Percentiles rank a stretch among this genome's conserved stretches.
phyloP scores from a whole-genome alignment of 2,329 filamentous ascomycete species.

The Metarhizium album region DNA sequence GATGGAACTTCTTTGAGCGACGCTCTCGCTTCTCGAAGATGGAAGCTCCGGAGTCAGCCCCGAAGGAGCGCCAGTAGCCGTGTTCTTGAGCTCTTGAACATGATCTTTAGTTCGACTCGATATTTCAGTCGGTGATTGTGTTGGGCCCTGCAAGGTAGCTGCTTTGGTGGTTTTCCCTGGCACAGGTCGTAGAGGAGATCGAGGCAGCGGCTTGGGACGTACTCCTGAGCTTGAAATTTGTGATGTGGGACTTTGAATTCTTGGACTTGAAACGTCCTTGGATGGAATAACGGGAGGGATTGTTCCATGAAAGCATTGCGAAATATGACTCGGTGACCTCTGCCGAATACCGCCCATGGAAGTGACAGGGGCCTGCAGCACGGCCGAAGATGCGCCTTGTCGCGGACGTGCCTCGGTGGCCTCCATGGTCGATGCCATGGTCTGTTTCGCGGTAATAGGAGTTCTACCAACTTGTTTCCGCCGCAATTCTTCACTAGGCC shows the following conservation, averaged over 20 bases:
- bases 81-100: background rate
- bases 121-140: background rate
- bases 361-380: conserved; percentile 33
- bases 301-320: background rate
- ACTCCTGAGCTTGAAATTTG: background rate
- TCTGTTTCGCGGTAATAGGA: background rate
- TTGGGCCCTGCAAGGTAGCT: background rate
- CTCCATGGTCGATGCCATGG: conserved; percentile 3
- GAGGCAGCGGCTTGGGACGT: background rate
- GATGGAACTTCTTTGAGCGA: conserved; percentile 1
- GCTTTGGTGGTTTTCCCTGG: background rate
- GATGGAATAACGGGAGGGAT: background rate
- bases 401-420: conserved; percentile 2
- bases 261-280: background rate
- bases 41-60: background rate
- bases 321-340: conserved; percentile 36
- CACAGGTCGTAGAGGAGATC: background rate
- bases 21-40: background rate
- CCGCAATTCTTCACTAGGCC: conserved; percentile 19
- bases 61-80: background rate
- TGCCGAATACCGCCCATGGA: conserved; percentile 29
- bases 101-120: background rate
- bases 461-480: conserved; percentile 24
- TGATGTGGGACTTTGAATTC: background rate
- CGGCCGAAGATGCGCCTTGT: conserved; percentile 14